Conservation (phyloP, 2,329 filamentous ascomycete genomes). For the Colletotrichum cuscutae region DNA sequence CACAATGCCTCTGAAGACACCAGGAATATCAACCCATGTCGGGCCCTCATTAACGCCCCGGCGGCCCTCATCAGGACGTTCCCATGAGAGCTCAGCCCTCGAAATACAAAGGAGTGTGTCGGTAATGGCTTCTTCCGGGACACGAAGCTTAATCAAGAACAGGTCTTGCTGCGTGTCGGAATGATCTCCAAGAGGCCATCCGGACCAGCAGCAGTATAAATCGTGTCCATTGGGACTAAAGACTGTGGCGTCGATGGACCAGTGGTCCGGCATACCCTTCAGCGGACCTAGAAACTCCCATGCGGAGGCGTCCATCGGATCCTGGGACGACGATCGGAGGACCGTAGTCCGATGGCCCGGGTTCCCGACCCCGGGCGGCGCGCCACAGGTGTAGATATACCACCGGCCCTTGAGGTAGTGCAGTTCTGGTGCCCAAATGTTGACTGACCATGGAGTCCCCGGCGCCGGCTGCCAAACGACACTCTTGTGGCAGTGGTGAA, state of each 20-base stretch:
- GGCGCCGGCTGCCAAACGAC: conserved; percentile 39
- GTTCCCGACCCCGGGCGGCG: conserved; percentile 56
- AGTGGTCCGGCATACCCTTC: conserved; percentile 57
- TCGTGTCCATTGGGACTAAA: conserved; percentile 56
- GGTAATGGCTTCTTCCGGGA: conserved; percentile 51
- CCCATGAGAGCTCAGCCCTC: conserved; percentile 61
- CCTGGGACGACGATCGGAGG: conserved; percentile 53
- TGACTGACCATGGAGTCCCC: conserved; percentile 36
- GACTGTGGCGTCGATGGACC: conserved; percentile 66
- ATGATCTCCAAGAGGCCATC: conserved; percentile 49
- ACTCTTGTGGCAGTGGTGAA: conserved; percentile 39
- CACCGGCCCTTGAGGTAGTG: conserved; percentile 37
- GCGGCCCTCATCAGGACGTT: conserved; percentile 50
- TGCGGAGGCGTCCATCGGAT: conserved; percentile 52
- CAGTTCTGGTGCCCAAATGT: conserved; percentile 40
- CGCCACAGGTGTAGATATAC: conserved; percentile 50
- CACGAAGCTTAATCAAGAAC: conserved; percentile 46
- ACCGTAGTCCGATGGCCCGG: conserved; percentile 54
- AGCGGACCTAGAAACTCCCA: conserved; percentile 63
- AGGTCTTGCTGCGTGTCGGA: conserved; percentile 36
- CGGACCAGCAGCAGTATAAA: conserved; percentile 64
- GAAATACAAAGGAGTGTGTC: conserved; percentile 60
- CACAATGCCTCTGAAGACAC: conserved; percentile 61
- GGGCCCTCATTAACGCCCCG: conserved; percentile 66
- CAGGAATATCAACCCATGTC: conserved; percentile 59